Conservation (phyloP, 768 basidiomycete species). For the Suillus subluteus region DNA sequence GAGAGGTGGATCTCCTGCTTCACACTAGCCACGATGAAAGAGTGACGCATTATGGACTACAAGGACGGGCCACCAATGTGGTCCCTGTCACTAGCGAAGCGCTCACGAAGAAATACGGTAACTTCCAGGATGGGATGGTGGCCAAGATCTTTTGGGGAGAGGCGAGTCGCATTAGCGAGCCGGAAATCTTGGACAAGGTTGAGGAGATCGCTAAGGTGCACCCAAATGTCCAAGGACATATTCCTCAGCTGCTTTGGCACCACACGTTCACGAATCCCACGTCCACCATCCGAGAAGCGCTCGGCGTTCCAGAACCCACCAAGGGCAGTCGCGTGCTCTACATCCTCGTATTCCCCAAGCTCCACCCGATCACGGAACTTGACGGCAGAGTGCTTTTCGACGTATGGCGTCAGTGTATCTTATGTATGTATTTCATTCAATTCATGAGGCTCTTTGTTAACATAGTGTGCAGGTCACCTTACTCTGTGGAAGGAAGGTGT, state of each 20-base stretch:
- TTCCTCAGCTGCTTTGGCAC: slow-evolving; percentile 2
- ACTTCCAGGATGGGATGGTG: neutral
- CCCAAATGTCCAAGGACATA: neutral
- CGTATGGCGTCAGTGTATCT: neutral
- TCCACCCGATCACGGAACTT: neutral
- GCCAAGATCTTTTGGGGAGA: neutral
- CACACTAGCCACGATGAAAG: neutral
- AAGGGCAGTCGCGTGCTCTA: neutral
- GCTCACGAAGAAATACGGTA: neutral
- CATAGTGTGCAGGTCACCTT: neutral
- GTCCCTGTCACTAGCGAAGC: neutral
- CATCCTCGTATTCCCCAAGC: neutral
- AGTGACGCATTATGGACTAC: slow-evolving; percentile 4
- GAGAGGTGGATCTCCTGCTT: neutral
- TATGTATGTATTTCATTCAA: neutral
- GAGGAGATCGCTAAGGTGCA: neutral
- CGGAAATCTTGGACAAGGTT: neutral
- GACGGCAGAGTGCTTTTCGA: neutral
- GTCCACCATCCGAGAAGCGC: neutral
- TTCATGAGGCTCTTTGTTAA: neutral
- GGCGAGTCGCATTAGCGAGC: neutral
- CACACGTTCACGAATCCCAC: neutral
- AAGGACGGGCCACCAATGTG: slow-evolving; percentile 6
- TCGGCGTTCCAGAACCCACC: neutral
- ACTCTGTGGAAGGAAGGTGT: neutral